Base-by-base conservation (phyloP, 2,329 filamentous ascomycete species). In the Fusarium zealandicum region DNA sequence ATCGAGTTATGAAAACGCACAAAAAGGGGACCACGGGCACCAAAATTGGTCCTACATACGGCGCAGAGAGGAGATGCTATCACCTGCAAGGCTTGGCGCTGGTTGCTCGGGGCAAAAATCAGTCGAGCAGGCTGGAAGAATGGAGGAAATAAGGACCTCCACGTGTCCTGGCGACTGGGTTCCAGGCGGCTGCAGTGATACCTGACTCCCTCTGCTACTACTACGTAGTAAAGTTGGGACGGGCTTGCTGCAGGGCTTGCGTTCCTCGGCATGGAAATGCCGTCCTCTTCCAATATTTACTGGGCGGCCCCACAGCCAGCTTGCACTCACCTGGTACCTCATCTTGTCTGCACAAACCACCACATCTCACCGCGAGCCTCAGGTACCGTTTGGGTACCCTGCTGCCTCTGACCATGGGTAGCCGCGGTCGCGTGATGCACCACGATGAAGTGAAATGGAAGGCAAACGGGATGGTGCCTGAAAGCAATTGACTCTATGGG, bases 371-470 rank as follows among this genome's bases (percentile, higher is more conserved):
- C 33, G 44, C 48, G 30, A 51, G 45, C 50, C 27, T 62, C 59
- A 56, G 38, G 54, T 62, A 54, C 49, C 17, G 18, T 18, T 28
- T 30, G 12, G 45, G 46, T 43, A 39, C 44, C 46, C 49, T 48
- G 12, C 14, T 25, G 17, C 44, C 25, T 22, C 27, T 22, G 25
- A 39, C 16, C 42, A 28, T 38, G 27, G 18, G 28, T 20, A 27
- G 38, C 43, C 41, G 46, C 28, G 46, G 60, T 63, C 62, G 62
- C 60, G 55, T 66, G 60, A 66, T 55, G 43, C 31, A 54, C 33
- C 32, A 16, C 18, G 43, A 51, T 18, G 30, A 28, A 30, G 20
- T n/a, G 17, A 50, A 10, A 44, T 12, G 28, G 30, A 33, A 33
- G 33, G 25, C 54, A 33, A 45, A 52, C 46, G 6, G 25, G 16